Evolutionary conservation across 345 rosid species (phyloP), one percentile per base, ranked within the genome.

Genomic region (Combretum micranthum): DNA sequence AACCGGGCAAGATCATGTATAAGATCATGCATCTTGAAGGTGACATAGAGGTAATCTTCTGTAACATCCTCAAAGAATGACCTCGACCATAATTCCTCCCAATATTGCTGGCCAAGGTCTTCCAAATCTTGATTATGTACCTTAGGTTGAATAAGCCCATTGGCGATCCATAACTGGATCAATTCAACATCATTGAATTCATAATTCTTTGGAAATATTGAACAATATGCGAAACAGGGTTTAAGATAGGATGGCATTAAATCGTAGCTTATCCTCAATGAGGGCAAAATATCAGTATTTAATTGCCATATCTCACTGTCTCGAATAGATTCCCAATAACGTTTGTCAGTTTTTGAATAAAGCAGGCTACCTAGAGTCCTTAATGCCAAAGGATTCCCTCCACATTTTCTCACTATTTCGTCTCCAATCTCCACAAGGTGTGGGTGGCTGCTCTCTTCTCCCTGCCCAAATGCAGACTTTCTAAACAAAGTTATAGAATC

Each of bases 31-130:
- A 74, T 71, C 42, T 17, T 15, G 45, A 52, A 56, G 1, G 0
- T 1, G 17, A n/a, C 0, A 7, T 14, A n/a, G 0, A 8, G 2
- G 3, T 9, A 7, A 0, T 7, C 17, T 2, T 50, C 50, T 0
- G 37, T 15, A 3, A 57, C 49, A 54, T 58, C 72, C 46, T 59
- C 67, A 43, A 76, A 69, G 53, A 76, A 73, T 2, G 70, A 77
- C 44, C 71, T 66, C 1, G 64, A 72, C 9, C 44, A n/a, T 18
- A 72, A 15, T 23, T 69, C 72, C 21, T 47, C 57, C 56, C 53
- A 64, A 37, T 64, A 64, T 11, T n/a, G 51, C 52, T 52, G 47
- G 0, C 64, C 69, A 21, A 66, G 37, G 52, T 66, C 70, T 53
- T 66, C 59, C 7, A 42, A 59, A 18, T 47, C 47, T 39, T 47